Base-by-base conservation (phyloP, 768 basidiomycete species). In the Phanerodontia chrysosporium region DNA sequence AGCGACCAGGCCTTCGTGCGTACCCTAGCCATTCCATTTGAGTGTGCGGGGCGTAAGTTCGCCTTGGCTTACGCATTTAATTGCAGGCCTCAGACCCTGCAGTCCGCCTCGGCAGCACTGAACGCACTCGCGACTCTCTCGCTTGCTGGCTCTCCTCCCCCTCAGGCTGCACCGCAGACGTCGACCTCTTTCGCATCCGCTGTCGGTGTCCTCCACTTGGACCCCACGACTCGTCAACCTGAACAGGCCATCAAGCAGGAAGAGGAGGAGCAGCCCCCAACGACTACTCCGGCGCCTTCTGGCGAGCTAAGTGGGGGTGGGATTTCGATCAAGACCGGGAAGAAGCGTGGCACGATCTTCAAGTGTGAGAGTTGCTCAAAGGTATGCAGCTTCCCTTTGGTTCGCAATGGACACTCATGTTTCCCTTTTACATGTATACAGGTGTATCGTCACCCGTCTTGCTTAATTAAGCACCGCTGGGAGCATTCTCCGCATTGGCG, bases 381-480 rank as follows among this genome's bases (percentile, higher is more conserved):
- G 90, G 95, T 90, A 62, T 48, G 76, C 71, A 12, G 56, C 45
- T 53, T 53, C 36, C 9, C 2, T 5, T 16, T 9, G 54, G 30
- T 30, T 18, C 28, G 45, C n/a, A n/a, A n/a, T 30, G 59, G 36
- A 21, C 9, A 25, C 24, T 10, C 49, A 42, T 16, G 10, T 21
- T 49, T 8, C 32, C 30, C 32, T 51, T 45, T 16, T 58, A 14
- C 35, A 45, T 12, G 21, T 9, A 14, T 45, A 18, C 12, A 91
- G 89, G 85, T 91, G 39, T 93, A 92, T 72, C 85, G 89, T 54
- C 95, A 98, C 73, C 94, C 94, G 2, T 92, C 90, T 13, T 98
- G 95, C 73, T 78, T 98, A 49, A 91, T 95, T 73, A 98, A 98
- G 73, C 96, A 98, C 69, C 89, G 96, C 32, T 98, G 96, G 96